A percentile compares a stretch with the other conserved stretches of the same genome.
These are phyloP conservation scores for Aspergillus fumigatus DNA, from an alignment of 2,329 filamentous ascomycete species.

Conservation along the genomic window DNA sequence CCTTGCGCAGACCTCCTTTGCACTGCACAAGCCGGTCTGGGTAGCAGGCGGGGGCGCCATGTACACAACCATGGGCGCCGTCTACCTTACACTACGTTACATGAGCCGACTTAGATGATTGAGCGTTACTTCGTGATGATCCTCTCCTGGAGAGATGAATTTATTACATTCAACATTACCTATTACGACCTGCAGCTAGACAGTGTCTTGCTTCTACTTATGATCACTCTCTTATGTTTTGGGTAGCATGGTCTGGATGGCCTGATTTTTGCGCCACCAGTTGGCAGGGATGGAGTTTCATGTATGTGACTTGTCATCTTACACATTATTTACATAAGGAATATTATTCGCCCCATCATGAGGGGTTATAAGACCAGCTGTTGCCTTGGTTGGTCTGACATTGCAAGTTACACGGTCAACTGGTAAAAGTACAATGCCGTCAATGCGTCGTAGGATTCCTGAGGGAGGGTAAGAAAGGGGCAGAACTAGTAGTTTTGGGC, in stretches of 20 bases:
- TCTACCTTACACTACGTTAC: constrained; percentile 29
- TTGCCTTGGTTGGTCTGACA: background rate
- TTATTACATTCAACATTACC: background rate
- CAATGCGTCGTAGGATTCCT: background rate
- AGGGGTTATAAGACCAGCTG: background rate
- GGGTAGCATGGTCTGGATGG: background rate
- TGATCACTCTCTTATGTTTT: background rate
- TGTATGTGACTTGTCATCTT: background rate
- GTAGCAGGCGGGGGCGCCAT: constrained; percentile 25
- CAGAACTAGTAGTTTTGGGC: background rate
- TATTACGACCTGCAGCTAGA: background rate
- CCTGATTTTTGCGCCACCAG: background rate
- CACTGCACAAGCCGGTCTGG: constrained; percentile 30
- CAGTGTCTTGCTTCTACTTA: background rate
- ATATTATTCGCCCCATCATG: background rate
- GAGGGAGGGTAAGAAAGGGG: background rate
- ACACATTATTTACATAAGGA: background rate
- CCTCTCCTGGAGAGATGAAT: background rate
- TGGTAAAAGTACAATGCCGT: background rate
- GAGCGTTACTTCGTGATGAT: background rate
- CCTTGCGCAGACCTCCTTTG: constrained; percentile 28
- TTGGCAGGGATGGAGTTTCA: background rate
- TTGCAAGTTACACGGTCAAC: background rate
- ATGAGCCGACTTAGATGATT: constrained; percentile 20
- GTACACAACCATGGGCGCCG: constrained; percentile 29